A percentile compares a stretch with the other conserved stretches of the same genome.
phyloP scores from a whole-genome alignment of 1,139 yeast genomes.

The Taiozyma sp. region DNA sequence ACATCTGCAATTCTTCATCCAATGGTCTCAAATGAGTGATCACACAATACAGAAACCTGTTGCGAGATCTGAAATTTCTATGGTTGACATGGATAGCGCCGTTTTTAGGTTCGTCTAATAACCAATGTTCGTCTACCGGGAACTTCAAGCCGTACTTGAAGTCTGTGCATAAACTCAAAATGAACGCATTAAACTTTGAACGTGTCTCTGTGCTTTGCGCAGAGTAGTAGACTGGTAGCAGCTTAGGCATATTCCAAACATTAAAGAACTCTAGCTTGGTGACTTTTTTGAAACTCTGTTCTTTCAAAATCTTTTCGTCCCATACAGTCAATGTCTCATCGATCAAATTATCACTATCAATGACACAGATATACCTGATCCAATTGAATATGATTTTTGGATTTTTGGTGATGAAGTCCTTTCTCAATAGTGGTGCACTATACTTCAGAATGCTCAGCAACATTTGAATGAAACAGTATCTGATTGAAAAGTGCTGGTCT shows the following conservation, averaged over 20 bases:
- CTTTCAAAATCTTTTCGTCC: constrained; percentile 47
- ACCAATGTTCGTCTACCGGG: constrained; percentile 56
- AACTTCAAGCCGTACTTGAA: constrained; percentile 56
- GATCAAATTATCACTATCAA: constrained; percentile 45
- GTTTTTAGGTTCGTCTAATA: constrained; percentile 23
- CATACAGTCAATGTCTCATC: constrained; percentile 41
- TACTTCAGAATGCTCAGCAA: constrained; percentile 48
- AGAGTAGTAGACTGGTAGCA: constrained; percentile 47
- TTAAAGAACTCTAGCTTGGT: constrained; percentile 74
- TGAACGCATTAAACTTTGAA: constrained; percentile 39
- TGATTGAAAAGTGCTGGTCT: constrained; percentile 38
- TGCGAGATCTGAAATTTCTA: constrained; percentile 50
- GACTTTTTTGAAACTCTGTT: constrained; percentile 55
- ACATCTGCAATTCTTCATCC: constrained; percentile 63
- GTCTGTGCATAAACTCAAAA: constrained; percentile 46
- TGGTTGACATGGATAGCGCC: constrained; percentile 34
- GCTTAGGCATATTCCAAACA: constrained; percentile 63
- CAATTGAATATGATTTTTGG: constrained; percentile 54
- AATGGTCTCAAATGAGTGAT: constrained; percentile 71
- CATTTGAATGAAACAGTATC: constrained; percentile 55
- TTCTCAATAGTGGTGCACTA: constrained; percentile 49
- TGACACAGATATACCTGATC: constrained; percentile 55
- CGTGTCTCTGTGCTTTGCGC: constrained; percentile 30
- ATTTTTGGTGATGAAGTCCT: constrained; percentile 54
- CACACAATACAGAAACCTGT: constrained; percentile 60